phyloP scores from a whole-genome alignment of 495 filamentous ascomycete species.

The Trichoderma parareesei region DNA sequence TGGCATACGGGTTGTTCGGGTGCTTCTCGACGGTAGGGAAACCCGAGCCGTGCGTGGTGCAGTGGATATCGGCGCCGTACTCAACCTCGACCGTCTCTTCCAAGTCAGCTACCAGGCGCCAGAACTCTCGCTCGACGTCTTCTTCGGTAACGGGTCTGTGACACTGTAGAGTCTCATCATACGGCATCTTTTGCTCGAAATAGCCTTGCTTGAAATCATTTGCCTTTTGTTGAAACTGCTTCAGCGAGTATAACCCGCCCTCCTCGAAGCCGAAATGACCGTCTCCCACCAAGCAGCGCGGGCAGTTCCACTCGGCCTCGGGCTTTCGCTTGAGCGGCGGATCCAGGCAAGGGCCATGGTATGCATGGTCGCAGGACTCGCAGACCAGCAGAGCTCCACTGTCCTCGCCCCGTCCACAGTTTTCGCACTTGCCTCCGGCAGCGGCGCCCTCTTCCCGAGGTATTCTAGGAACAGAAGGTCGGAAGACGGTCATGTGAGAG shows the following conservation, averaged over 20 bases:
- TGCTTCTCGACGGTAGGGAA: slow-evolving; percentile 94
- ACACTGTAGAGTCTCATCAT: slow-evolving; percentile 74
- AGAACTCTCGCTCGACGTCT: slow-evolving; percentile 95
- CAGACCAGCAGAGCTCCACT: slow-evolving; percentile 62
- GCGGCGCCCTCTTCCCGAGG: slow-evolving; percentile 58
- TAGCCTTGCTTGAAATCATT: slow-evolving; percentile 89
- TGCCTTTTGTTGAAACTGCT: slow-evolving; percentile 94
- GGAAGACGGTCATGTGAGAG: slow-evolving; percentile 92
- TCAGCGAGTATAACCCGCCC: slow-evolving; percentile 89
- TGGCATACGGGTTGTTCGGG: slow-evolving; percentile 74
- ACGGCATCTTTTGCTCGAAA: slow-evolving; percentile 85
- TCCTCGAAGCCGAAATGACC: slow-evolving; percentile 98
- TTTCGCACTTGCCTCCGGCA: slow-evolving; percentile 81
- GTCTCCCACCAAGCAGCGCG: slow-evolving; percentile 89
- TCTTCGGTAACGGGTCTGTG: slow-evolving; percentile 81
- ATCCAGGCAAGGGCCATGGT: slow-evolving; percentile 83
- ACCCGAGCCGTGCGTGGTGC: slow-evolving; percentile 93
- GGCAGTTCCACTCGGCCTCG: slow-evolving; percentile 93
- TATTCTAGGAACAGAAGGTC: slow-evolving; percentile 66
- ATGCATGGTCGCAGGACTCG: slow-evolving; percentile 85
- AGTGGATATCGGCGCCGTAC: slow-evolving; percentile 97
- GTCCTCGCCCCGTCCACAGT: slow-evolving; percentile 76
- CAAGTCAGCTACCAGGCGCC: slow-evolving; percentile 84
- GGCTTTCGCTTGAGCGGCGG: slow-evolving; percentile 71
- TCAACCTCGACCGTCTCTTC: slow-evolving; percentile 96